These are phyloP conservation scores for Mucor ambiguus DNA, from an alignment of 371 early-diverging fungal genomes.

Conservation along the genomic window DNA sequence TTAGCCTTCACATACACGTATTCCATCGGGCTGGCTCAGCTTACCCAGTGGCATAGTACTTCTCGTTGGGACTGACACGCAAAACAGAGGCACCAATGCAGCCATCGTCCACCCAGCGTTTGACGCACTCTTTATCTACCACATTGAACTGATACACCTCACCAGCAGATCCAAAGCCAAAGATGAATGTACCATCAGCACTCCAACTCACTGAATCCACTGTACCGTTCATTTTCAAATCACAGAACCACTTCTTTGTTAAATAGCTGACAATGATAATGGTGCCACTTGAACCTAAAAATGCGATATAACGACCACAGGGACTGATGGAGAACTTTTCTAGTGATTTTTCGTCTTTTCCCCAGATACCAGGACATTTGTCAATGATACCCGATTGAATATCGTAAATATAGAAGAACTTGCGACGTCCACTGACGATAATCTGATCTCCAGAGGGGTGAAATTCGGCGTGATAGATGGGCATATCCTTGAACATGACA, in stretches of 20 bases:
- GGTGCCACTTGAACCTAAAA: slow-evolving; percentile 77
- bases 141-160: slow-evolving; percentile 79
- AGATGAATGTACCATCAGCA: slow-evolving; percentile 66
- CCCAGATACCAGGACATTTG: slow-evolving; percentile 72
- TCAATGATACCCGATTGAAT: slow-evolving; percentile 79
- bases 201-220: slow-evolving; percentile 69
- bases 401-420: slow-evolving; percentile 82
- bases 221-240: slow-evolving; percentile 84
- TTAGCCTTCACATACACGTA: background rate
- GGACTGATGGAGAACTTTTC: slow-evolving; percentile 69
- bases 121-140: slow-evolving; percentile 62
- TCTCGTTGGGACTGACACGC: slow-evolving; percentile 72
- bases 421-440: slow-evolving; percentile 74
- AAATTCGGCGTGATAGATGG: slow-evolving; percentile 76
- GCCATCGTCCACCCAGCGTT: slow-evolving; percentile 84
- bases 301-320: slow-evolving; percentile 70
- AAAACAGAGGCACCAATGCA: slow-evolving; percentile 73
- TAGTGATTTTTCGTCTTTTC: slow-evolving; percentile 66
- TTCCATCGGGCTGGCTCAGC: background rate
- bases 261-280: slow-evolving; percentile 76
- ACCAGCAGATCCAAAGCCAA: slow-evolving; percentile 64
- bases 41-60: slow-evolving; percentile 85
- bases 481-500: slow-evolving; percentile 80
- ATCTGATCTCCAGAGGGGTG: slow-evolving; percentile 75
- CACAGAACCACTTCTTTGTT: slow-evolving; percentile 85